phyloP scores from a whole-genome alignment of 2,329 filamentous ascomycete species.

The Ceratocystis diversiconidia region DNA sequence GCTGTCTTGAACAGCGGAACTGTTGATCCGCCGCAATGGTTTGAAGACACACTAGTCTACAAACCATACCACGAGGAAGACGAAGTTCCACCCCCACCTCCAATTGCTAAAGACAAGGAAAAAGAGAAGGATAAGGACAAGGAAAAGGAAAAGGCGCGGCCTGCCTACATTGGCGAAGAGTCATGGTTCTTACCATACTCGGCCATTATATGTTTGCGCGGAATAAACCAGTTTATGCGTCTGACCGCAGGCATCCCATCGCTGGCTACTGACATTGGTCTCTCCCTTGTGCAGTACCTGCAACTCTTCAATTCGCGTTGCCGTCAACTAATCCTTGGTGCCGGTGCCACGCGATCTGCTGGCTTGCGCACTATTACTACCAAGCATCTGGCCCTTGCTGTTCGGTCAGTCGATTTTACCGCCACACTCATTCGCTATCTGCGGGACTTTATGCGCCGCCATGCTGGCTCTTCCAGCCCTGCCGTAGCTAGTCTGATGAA shows the following conservation, averaged over 20 bases:
- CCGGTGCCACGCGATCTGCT: slow-evolving; percentile 75
- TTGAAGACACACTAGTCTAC: slow-evolving; percentile 45
- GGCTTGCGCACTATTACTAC: slow-evolving; percentile 94
- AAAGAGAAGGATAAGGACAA: slow-evolving; percentile 42
- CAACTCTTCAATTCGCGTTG: slow-evolving; percentile 92
- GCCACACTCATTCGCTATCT: slow-evolving; percentile 78
- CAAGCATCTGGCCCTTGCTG: slow-evolving; percentile 82
- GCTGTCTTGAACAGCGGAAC: slow-evolving; percentile 57
- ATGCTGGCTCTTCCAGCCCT: slow-evolving; percentile 36
- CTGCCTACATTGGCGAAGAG: slow-evolving; percentile 69
- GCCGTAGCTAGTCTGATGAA: slow-evolving; percentile 48
- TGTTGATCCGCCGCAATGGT: slow-evolving; percentile 54
- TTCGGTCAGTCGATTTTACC: slow-evolving; percentile 76
- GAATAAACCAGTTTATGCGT: slow-evolving; percentile 69
- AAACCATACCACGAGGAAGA: slow-evolving; percentile 29
- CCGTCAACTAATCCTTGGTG: slow-evolving; percentile 90
- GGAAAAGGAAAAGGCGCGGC: slow-evolving; percentile 50
- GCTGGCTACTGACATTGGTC: slow-evolving; percentile 71
- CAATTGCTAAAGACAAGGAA: slow-evolving; percentile 37
- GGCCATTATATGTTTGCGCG: slow-evolving; percentile 64
- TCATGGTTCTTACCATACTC: slow-evolving; percentile 76
- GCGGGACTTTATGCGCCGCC: slow-evolving; percentile 77
- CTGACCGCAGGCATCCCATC: slow-evolving; percentile 75
- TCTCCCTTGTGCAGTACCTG: slow-evolving; percentile 68
- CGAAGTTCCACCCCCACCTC: slow-evolving; percentile 24